A percentile compares a stretch with the other conserved stretches of the same genome.
phyloP scores from a whole-genome alignment of 108 stramenopile species.

The Parietichytrium sp. region DNA sequence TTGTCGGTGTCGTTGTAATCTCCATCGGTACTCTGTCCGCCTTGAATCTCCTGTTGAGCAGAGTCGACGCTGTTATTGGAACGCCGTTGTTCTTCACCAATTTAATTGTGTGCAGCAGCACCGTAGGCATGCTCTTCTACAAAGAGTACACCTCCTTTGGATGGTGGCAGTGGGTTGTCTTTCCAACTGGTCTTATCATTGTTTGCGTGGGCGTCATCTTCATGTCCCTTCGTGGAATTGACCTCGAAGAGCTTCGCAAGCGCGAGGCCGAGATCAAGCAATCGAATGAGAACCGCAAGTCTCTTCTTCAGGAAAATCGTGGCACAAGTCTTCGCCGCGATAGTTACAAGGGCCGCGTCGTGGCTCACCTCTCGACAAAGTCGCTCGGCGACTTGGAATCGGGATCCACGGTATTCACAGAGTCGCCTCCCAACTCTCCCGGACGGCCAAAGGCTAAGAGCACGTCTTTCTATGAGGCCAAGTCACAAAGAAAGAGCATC shows the following conservation, averaged over 20 bases:
- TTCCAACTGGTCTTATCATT: background rate
- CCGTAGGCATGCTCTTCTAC: background rate
- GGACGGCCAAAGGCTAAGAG: no score
- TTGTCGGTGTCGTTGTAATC: background rate
- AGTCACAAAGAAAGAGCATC: no score
- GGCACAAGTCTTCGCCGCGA: no score
- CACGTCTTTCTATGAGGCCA: no score
- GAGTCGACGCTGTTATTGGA: background rate
- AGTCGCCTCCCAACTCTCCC: no score
- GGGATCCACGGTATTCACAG: no score
- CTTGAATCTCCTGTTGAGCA: background rate
- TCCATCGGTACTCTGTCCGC: background rate
- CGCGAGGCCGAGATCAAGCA: background rate
- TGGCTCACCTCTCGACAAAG: no score
- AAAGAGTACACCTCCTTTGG: conserved; percentile 16
- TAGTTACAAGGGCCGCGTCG: no score
- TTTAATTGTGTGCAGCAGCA: background rate
- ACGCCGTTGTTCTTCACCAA: conserved; percentile 31
- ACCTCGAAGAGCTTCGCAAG: background rate
- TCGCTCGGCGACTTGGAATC: no score
- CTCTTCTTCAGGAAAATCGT: no score
- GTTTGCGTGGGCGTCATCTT: conserved; percentile 19
- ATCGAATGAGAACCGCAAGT: background rate
- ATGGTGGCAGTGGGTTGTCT: background rate
- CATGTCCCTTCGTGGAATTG: background rate